Evolutionary conservation across 495 filamentous ascomycete genomes (phyloP).

Genomic region (Penicillium daleae): DNA sequence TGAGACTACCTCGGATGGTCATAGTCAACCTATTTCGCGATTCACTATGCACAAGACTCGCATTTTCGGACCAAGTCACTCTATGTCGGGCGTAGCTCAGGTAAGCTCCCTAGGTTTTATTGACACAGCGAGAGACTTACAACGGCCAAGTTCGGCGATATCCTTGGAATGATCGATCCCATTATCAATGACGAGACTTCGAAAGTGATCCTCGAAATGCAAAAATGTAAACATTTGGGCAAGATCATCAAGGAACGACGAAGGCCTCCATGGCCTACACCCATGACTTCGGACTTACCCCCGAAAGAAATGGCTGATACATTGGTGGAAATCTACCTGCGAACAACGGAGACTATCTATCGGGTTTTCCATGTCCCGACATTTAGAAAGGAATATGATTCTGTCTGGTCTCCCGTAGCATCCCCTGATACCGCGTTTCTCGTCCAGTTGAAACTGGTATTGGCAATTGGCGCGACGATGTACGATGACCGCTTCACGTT

Average conservation of each 20-base stretch:
- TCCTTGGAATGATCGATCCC: constrained; percentile 45
- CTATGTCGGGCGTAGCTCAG: constrained; percentile 48
- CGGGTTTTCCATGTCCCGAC: constrained; percentile 62
- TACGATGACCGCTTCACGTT: constrained; percentile 40
- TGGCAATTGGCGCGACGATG: constrained; percentile 53
- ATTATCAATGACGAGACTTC: constrained; percentile 43
- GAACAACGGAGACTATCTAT: constrained; percentile 50
- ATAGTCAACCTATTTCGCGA: constrained; percentile 33
- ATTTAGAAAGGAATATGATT: constrained; percentile 49
- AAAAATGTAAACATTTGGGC: constrained; percentile 52
- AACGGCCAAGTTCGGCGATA: constrained; percentile 40
- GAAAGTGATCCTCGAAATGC: constrained; percentile 33
- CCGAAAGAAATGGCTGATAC: constrained; percentile 46
- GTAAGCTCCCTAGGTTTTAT: constrained; percentile 32
- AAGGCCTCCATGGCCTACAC: constrained; percentile 45
- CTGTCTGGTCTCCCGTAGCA: constrained; percentile 30
- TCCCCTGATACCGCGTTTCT: constrained; percentile 28
- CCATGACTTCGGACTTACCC: constrained; percentile 42
- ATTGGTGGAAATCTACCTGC: constrained; percentile 44
- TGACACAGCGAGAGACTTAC: constrained; percentile 15
- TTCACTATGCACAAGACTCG: constrained; percentile 57
- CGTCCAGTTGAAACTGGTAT: constrained; percentile 54
- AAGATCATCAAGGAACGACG: constrained; percentile 49
- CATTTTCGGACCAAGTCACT: constrained; percentile 59
- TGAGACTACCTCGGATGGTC: constrained; percentile 26